Evolutionary conservation across 2,329 filamentous ascomycete genomes (phyloP), one percentile per base, ranked within the genome.

Genomic region (Fusarium sp.): DNA sequence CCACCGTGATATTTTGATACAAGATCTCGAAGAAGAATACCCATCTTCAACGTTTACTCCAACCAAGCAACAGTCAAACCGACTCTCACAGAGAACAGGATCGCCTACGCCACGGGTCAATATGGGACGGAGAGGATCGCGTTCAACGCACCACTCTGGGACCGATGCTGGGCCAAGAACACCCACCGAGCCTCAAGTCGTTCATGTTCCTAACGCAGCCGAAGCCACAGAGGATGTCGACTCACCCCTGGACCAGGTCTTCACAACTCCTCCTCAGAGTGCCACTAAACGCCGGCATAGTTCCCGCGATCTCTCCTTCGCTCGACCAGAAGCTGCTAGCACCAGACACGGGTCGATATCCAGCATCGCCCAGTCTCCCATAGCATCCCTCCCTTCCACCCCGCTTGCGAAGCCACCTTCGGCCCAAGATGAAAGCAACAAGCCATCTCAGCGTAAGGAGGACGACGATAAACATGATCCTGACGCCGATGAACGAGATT

Each of bases 1-100:
- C 72, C 95, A 99, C 80, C 91, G 92, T 44, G 95, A 98, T 75
- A 95, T 98, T 66, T 83, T 99, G 23, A 85, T 90, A 8, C 87
- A 94, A 80, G 96, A 99, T 78, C 84, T 98, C 12, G 92, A 95
- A 59, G 93, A 97, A 73, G 95, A 97, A 46, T 67, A 71, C 33
- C 76, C 77, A 37, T 71, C 63, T 26, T 32, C 54, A 12, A 70
- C 64, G 17, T 67, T 65, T 20, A 75, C 76, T 8, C 76, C 76
- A n/a, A 71, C 64, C 15, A 78, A 75, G 68, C 78, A 53, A 71
- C 78, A 69, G 60, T 55, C 68, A 23, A 73, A 69, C 27, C 67
- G 69, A 13, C 66, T 69, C 32, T 75, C 74, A 60, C 73, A 68
- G 44, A 65, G 69, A 42, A 64, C 73, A 13, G 73, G 76, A 10